phyloP scores from a whole-genome alignment of 1,284 basidiomycete species.

The Boletus sp. region DNA sequence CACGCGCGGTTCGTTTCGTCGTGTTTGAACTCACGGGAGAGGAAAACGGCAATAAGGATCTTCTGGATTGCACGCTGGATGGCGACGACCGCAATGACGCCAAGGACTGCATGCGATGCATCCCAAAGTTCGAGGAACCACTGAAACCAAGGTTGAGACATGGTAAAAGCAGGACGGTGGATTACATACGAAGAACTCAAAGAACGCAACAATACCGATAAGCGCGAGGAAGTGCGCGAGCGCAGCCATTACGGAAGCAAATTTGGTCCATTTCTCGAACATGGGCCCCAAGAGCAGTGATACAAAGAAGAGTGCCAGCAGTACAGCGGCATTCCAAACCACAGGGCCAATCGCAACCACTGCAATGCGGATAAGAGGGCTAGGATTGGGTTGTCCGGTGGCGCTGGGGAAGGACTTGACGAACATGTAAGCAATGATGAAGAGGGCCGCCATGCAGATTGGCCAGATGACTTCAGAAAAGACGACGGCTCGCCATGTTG shows the following conservation, averaged over 20 bases:
- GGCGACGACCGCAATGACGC: conserved; percentile 80
- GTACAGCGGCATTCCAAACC: conserved; percentile 91
- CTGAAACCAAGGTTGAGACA: conserved; percentile 39
- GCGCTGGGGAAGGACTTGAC: conserved; percentile 80
- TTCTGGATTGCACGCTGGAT: conserved; percentile 93
- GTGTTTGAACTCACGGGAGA: conserved; percentile 94
- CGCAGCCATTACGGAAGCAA: conserved; percentile 89
- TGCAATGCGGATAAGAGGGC: conserved; percentile 86
- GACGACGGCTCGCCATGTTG: conserved; percentile 82
- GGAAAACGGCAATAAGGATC: conserved; percentile 88
- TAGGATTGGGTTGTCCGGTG: conserved; percentile 63
- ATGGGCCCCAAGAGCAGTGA: conserved; percentile 92
- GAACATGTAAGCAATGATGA: conserved; percentile 89
- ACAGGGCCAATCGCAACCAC: conserved; percentile 93
- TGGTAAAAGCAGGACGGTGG: not conserved
- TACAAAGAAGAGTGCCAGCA: conserved; percentile 85
- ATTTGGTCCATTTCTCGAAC: conserved; percentile 82
- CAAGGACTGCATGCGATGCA: conserved; percentile 88
- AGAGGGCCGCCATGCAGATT: conserved; percentile 72
- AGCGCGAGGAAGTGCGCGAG: conserved; percentile 80
- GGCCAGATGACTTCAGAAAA: conserved; percentile 87
- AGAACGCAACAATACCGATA: conserved; percentile 83
- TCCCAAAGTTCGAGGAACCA: conserved; percentile 99
- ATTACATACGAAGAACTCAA: conserved; percentile 87
- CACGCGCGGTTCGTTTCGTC: conserved; percentile 96